phyloP scores from a whole-genome alignment of 2,329 filamentous ascomycete species.

The Cryphonectria parasitica region DNA sequence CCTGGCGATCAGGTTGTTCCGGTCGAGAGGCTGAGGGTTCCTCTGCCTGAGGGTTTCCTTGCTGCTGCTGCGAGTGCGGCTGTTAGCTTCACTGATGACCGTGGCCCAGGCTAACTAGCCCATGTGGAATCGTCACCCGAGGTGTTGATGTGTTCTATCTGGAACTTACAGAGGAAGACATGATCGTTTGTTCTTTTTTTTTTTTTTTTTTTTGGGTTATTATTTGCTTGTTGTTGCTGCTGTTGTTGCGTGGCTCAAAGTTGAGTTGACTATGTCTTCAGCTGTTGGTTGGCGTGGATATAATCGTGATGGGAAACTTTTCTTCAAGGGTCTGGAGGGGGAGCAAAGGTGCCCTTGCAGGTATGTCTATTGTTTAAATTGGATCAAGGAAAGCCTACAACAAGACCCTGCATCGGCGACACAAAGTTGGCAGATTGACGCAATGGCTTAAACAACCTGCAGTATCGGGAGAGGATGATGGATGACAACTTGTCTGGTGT shows the following conservation, averaged over 20 bases:
- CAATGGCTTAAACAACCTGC: constrained; percentile 16
- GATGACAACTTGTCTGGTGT: not conserved
- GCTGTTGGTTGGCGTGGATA: not conserved
- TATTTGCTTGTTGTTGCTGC: not conserved
- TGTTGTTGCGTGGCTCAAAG: constrained; percentile 6
- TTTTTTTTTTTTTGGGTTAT: not conserved
- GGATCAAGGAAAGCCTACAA: not conserved
- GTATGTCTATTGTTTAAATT: constrained; percentile 29
- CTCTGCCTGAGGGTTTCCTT: constrained; percentile 24
- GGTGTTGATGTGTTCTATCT: not conserved
- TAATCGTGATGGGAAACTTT: not conserved
- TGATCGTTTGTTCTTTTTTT: constrained; percentile 14
- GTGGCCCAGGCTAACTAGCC: no score
- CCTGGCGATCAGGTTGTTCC: constrained; percentile 11
- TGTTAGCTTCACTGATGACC: constrained; percentile 6
- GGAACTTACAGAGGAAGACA: constrained; percentile 28
- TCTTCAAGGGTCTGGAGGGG: not conserved
- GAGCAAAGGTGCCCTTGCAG: constrained; percentile 21
- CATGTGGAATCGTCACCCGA: not conserved
- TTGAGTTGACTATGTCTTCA: constrained; percentile 8
- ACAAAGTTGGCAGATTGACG: constrained; percentile 31
- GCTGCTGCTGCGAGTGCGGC: constrained; percentile 18
- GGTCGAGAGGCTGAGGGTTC: constrained; percentile 10
- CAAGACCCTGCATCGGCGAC: constrained; percentile 21
- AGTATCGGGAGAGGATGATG: not conserved